Evolutionary conservation across 257 asterid genomes (phyloP).

Genomic region (Salvia rosmarinus): DNA sequence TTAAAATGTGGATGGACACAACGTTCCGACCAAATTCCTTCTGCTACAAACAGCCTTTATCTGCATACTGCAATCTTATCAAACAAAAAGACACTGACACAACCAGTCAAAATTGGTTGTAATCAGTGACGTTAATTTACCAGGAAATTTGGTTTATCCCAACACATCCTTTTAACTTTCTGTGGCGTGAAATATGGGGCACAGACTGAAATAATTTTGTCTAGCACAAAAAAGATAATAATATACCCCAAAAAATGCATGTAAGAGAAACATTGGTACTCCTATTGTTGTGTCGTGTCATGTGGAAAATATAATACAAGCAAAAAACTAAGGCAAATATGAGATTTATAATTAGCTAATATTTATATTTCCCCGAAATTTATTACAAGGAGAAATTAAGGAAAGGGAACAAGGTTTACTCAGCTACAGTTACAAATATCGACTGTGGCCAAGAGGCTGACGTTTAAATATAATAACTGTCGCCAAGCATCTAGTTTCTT

Average conservation of each 20-base stretch:
- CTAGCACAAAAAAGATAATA: too few species aligned
- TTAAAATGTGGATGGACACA: too few species aligned
- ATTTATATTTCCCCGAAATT: slow-evolving; percentile 6
- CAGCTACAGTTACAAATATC: slow-evolving; percentile 25
- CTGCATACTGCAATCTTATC: slow-evolving; percentile 3
- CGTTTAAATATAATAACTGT: slow-evolving; percentile 15
- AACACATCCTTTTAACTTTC: background rate
- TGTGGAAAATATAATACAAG: too few species aligned
- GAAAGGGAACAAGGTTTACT: slow-evolving; percentile 6
- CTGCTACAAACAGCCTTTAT: slow-evolving; percentile 14
- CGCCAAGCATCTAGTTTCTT: slow-evolving; percentile 26
- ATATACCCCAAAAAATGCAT: too few species aligned
- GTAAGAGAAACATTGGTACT: too few species aligned
- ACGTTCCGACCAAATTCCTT: background rate
- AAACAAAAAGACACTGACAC: background rate
- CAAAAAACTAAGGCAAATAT: background rate
- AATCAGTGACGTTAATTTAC: slow-evolving; percentile 5
- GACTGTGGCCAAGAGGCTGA: slow-evolving; percentile 1
- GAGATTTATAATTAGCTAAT: background rate
- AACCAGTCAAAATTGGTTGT: slow-evolving; percentile 6
- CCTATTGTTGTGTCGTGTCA: too few species aligned
- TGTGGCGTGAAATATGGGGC: background rate
- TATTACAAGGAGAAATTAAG: slow-evolving; percentile 29
- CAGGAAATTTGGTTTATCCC: background rate
- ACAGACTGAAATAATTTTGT: background rate